Base-by-base conservation (phyloP, 257 asterid genomes). In the Oldenlandia corymbosa region DNA sequence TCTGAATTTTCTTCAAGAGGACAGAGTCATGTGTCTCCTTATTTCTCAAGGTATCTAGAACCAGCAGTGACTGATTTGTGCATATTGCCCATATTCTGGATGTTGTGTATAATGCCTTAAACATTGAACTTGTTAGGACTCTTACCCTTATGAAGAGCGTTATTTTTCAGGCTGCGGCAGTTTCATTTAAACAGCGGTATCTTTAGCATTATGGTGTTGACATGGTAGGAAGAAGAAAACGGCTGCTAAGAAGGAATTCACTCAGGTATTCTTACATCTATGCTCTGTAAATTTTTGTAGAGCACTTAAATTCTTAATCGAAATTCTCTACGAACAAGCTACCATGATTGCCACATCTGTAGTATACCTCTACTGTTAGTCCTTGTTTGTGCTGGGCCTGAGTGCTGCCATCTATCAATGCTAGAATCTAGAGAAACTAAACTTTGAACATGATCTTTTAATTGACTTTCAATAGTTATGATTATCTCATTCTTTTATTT, bases 191-290 rank as follows among this genome's bases (percentile, higher is more conserved):
- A 66, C 76, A 73, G 45, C 73, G 79, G 82, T 77, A 77, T 46
- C 74, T 73, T n/a, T 79, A 77, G 60, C 79, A 77, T 36, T 77
- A 77, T 58, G 82, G 82, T 58, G 71, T 70, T 60, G 82, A 77
- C 30, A 54, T 77, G 82, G 82, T 41, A 73, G 76, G 79, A 77
- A 73, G 76, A 77, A 73, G 76, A 77, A 77, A 69, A 50, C 21
- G 1, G 4, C 75, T 32, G 58, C 48, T 24, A 77, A 77, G 73
- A 77, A 73, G 67, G 81, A 77, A 27, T 17, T 58, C 23, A 16
- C 81, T 17, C 76, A 73, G 76, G 81, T 76, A 71, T 18, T 23
- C 23, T 54, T 2, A n/a, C 21, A 11, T 27, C 34, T 4, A 20
- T 58, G 23, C n/a, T 31, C n/a, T 41, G 2, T 27, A n/a, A n/a